These are phyloP conservation scores for Suhomyces sp. DNA, from an alignment of 805 yeast species.

Conservation along the genomic window DNA sequence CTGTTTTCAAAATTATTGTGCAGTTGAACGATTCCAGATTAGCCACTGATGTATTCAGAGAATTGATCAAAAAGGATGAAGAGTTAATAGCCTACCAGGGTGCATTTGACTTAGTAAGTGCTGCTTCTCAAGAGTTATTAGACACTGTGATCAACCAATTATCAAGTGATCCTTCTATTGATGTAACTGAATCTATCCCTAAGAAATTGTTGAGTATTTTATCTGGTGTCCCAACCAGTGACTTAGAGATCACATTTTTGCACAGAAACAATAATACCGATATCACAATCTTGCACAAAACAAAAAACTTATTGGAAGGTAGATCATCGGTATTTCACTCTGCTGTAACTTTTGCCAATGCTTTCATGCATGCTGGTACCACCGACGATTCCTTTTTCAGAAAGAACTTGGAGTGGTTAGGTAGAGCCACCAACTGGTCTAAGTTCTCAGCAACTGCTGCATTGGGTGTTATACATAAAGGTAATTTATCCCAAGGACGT, in stretches of 20 bases:
- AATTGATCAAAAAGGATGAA: constrained; percentile 51
- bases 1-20: constrained; percentile 81
- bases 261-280: constrained; percentile 87
- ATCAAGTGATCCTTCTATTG: constrained; percentile 26
- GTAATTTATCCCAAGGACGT: constrained; percentile 88
- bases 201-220: constrained; percentile 64
- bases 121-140: constrained; percentile 87
- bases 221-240: constrained; percentile 92
- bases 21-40: constrained; percentile 76
- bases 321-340: constrained; percentile 92
- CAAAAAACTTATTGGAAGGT: constrained; percentile 82
- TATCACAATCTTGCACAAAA: constrained; percentile 71
- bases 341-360: constrained; percentile 92
- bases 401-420: constrained; percentile 90
- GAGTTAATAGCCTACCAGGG: constrained; percentile 79
- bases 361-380: constrained; percentile 94
- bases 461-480: constrained; percentile 93
- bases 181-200: constrained; percentile 21
- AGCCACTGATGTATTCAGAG: constrained; percentile 68
- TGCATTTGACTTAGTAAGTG: constrained; percentile 89
- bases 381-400: constrained; percentile 92
- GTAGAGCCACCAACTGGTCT: constrained; percentile 98
- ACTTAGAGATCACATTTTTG: constrained; percentile 83
- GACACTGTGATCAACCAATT: constrained; percentile 50
- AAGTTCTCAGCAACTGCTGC: constrained; percentile 98